Percentiles rank a stretch among this genome's conserved stretches.
Conservation (phyloP, 2,329 filamentous ascomycete genomes). For the Ophiostoma australiae region DNA sequence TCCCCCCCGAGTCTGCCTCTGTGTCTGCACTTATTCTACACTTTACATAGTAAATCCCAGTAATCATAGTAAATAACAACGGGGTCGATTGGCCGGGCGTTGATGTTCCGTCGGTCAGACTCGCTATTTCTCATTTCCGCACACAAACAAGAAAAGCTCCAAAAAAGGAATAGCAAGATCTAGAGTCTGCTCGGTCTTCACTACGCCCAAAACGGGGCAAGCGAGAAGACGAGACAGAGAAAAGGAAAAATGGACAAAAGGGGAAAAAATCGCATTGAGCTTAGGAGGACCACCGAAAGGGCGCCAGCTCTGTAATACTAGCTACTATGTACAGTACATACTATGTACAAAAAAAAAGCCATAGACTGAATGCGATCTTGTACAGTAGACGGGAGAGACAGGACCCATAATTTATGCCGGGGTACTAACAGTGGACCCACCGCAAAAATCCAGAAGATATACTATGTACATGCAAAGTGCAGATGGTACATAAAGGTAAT, state of each 20-base stretch:
- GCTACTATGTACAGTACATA: no score
- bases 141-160: background rate
- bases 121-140: background rate
- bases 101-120: background rate
- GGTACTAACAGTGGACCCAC: background rate
- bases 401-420: background rate
- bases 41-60: background rate
- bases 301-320: background rate
- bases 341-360: background rate
- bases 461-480: background rate
- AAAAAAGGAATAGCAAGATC: no score
- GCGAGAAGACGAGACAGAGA: background rate
- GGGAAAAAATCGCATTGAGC: background rate
- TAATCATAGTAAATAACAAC: background rate
- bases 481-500: background rate
- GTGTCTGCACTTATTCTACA: background rate
- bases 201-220: background rate
- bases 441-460: background rate
- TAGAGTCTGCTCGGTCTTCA: background rate
- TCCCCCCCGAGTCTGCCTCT: background rate
- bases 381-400: background rate
- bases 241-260: no score
- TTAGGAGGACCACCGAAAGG: background rate
- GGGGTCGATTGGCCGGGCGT: background rate
- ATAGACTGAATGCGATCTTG: background rate